These are phyloP conservation scores for Phytophthora constricta DNA, from an alignment of 352 stramenopile genomes.

Conservation along the genomic window DNA sequence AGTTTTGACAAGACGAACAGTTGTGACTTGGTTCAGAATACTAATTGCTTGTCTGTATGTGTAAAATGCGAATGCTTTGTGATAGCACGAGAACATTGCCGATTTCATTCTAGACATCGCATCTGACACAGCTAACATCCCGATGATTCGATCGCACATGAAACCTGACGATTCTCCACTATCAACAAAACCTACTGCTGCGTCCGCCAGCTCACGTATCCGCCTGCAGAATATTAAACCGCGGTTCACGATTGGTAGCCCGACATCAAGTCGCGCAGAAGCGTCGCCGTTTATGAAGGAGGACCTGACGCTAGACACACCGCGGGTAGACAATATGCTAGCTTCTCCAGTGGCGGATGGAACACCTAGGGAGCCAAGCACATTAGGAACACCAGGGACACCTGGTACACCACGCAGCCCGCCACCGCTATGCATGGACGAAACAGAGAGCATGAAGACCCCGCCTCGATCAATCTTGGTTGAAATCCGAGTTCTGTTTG, in stretches of 20 bases:
- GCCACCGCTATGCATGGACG: slow-evolving; percentile 14
- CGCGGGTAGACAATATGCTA: slow-evolving; percentile 42
- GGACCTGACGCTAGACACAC: slow-evolving; percentile 47
- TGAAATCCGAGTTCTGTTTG: slow-evolving; percentile 70
- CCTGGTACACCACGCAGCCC: slow-evolving; percentile 26
- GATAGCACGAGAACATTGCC: slow-evolving; percentile 71
- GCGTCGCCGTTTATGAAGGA: slow-evolving; percentile 65
- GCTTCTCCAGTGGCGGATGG: slow-evolving; percentile 17
- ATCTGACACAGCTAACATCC: slow-evolving; percentile 58
- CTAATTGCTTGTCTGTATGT: slow-evolving; percentile 1
- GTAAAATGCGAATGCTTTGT: not conserved
- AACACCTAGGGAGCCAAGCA: slow-evolving; percentile 7
- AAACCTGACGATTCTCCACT: slow-evolving; percentile 26
- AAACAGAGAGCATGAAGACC: not conserved
- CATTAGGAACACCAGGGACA: slow-evolving; percentile 17
- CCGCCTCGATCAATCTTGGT: slow-evolving; percentile 47
- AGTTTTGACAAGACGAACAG: not conserved
- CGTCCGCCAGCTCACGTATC: not conserved
- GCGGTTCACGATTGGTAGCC: slow-evolving; percentile 35
- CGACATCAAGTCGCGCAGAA: slow-evolving; percentile 29
- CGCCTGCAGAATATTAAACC: slow-evolving; percentile 17
- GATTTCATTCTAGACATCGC: slow-evolving; percentile 80
- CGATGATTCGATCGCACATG: slow-evolving; percentile 52
- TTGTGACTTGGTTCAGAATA: too few species aligned
- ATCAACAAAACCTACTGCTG: not conserved